Base-by-base conservation (phyloP, 208 protist genomes). In the Crithidia mellificae region DNA sequence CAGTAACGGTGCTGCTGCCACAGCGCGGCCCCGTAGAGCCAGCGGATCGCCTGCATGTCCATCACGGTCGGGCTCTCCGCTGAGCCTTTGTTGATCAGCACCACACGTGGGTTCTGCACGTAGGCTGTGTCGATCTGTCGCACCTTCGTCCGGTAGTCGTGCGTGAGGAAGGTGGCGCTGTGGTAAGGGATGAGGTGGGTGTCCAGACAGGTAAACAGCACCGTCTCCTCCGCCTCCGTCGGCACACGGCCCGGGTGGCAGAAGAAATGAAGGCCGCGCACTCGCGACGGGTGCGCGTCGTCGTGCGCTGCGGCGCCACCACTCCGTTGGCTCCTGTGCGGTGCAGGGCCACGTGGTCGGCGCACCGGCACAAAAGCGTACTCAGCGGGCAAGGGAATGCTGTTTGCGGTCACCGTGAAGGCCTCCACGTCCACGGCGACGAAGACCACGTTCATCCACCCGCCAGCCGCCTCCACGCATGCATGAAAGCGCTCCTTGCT, bases 71-170 rank as follows among this genome's bases (percentile, higher is more conserved):
- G 79, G 30, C 30, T 67, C 14, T 36, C 30, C 19, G 44, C 8
- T 1, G 47, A 36, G 5, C 81, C 83, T 32, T 92, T 84, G 63
- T 78, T 87, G 57, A 92, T 77, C 54, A 92, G 57, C n/a, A 90
- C 72, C n/a, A 85, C 74, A 9, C 51, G 36, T 20, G 63, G 55
- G 61, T 68, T 50, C n/a, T 25, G 25, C 30, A 90, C 44, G 56
- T 70, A 87, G 2, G 0, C 32, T 1, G 36, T 14, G 14, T 56
- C 29, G 8, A 87, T n/a, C 14, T 70, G 41, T 1, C 52, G 27
- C 0, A 59, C 71, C 43, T 81, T 36, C 12, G 36, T 27, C 34
- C 20, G 56, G 55, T 87, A 89, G 64, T 89, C 70, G 34, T 41
- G 19, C 1, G 63, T 34, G 15, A 93, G 66, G 55, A 90, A 93